Percentiles rank a stretch among this genome's conserved stretches.
phyloP scores from a whole-genome alignment of 139 green algal genomes.

The Micromonas commoda region DNA sequence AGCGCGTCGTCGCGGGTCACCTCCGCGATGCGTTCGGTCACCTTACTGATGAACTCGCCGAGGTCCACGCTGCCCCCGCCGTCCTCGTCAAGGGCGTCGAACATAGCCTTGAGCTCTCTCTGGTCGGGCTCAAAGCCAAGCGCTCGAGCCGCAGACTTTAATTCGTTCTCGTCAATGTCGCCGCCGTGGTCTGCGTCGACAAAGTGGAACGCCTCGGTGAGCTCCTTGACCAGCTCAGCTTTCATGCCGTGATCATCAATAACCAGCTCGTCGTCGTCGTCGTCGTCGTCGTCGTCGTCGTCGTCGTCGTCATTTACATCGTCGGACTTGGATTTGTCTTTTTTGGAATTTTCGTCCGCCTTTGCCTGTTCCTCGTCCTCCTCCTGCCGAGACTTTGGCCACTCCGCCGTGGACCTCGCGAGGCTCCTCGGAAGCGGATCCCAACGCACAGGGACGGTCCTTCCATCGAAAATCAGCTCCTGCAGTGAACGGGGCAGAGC shows the following conservation, averaged over 20 bases:
- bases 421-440: no score
- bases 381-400: no score
- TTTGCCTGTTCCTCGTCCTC: no score
- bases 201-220: not conserved
- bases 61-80: not conserved
- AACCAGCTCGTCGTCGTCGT: not conserved
- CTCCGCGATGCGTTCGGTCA: slow-evolving; percentile 3
- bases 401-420: no score
- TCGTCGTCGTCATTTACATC: not conserved
- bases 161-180: not conserved
- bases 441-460: no score
- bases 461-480: no score
- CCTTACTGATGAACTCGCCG: not conserved
- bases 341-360: no score
- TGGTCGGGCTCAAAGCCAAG: not conserved
- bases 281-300: not conserved
- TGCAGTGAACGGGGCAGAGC: no score
- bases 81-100: slow-evolving; percentile 11
- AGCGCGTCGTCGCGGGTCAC: not conserved
- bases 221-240: not conserved
- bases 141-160: not conserved
- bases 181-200: not conserved
- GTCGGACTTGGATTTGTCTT: no score
- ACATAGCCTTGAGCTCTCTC: not conserved
- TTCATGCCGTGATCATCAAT: not conserved